Evolutionary conservation across 208 protist genomes (phyloP).

Genomic region (Eutreptiella sp.): DNA sequence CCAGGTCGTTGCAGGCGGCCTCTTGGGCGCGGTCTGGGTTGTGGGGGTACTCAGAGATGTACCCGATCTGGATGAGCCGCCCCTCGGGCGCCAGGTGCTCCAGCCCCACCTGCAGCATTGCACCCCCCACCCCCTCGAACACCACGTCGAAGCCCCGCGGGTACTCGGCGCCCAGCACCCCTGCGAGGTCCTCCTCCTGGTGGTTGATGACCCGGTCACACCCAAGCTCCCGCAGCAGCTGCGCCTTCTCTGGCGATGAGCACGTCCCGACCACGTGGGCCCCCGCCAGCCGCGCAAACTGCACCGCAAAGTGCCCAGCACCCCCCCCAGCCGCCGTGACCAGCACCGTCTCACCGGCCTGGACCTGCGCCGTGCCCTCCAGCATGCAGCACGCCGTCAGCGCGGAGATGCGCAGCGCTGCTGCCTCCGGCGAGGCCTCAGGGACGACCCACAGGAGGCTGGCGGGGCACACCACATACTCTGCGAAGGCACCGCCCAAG

Average conservation of each 20-base stretch:
- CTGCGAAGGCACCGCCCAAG: constrained; percentile 64
- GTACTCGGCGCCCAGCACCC: constrained; percentile 39
- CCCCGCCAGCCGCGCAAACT: constrained; percentile 67
- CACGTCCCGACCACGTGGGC: constrained; percentile 74
- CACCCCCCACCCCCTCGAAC: constrained; percentile 81
- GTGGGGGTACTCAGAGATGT: constrained; percentile 65
- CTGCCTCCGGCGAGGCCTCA: constrained; percentile 42
- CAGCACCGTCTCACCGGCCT: constrained; percentile 59
- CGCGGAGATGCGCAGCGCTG: constrained; percentile 68
- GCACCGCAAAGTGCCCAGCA: constrained; percentile 75
- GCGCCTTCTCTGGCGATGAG: constrained; percentile 59
- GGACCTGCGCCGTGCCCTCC: constrained; percentile 54
- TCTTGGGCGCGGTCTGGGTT: neutral
- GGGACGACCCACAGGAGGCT: constrained; percentile 40
- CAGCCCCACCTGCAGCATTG: constrained; percentile 56
- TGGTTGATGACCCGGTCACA: constrained; percentile 72
- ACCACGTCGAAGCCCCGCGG: constrained; percentile 68
- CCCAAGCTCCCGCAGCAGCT: constrained; percentile 58
- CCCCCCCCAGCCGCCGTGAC: constrained; percentile 78
- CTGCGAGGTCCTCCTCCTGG: constrained; percentile 46
- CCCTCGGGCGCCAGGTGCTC: constrained; percentile 55
- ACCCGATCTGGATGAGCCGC: constrained; percentile 67
- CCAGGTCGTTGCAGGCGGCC: neutral
- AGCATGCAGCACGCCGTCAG: constrained; percentile 74
- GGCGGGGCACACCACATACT: constrained; percentile 48